Percentiles rank a stretch among this genome's conserved stretches.
Conservation (phyloP, 768 basidiomycete species). For the Chalciporus chontae region DNA sequence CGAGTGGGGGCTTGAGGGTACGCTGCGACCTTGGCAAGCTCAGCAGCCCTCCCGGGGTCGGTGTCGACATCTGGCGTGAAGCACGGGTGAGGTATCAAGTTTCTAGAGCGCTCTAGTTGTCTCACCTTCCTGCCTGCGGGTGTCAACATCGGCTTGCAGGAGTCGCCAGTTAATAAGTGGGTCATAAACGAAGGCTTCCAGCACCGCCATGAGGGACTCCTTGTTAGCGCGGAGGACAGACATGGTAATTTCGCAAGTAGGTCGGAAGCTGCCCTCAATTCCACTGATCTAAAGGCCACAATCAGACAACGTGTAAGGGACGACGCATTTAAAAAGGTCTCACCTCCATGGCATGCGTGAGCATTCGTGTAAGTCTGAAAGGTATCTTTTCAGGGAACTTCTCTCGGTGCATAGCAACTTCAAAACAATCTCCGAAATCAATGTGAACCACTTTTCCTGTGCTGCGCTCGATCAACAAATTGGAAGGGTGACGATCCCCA, state of each 20-base stretch:
- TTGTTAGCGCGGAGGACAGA: constrained; percentile 92
- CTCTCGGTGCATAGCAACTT: constrained; percentile 95
- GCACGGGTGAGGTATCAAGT: constrained; percentile 1
- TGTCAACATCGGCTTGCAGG: constrained; percentile 79
- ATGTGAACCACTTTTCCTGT: constrained; percentile 97
- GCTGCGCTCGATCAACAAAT: constrained; percentile 85
- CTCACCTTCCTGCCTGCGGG: constrained; percentile 64
- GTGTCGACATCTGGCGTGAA: constrained; percentile 36
- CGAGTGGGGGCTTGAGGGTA: constrained; percentile 79
- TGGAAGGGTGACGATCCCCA: constrained; percentile 97
- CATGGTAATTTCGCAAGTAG: constrained; percentile 98
- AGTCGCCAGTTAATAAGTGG: constrained; percentile 97
- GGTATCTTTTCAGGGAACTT: constrained; percentile 99
- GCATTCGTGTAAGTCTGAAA: constrained; percentile 96
- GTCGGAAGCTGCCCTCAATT: constrained; percentile 95
- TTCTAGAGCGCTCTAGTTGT: background rate
- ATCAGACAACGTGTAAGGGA: constrained; percentile 2
- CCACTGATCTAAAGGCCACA: constrained; percentile 78
- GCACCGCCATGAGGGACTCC: constrained; percentile 97
- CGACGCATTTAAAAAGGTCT: constrained; percentile 13
- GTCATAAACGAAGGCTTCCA: constrained; percentile 98
- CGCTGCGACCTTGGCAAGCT: constrained; percentile 62
- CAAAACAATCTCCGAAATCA: constrained; percentile 98
- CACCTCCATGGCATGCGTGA: constrained; percentile 99
- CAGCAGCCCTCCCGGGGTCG: constrained; percentile 54